Conservation (phyloP, 257 asterid species). For the Solanum dulcamara region DNA sequence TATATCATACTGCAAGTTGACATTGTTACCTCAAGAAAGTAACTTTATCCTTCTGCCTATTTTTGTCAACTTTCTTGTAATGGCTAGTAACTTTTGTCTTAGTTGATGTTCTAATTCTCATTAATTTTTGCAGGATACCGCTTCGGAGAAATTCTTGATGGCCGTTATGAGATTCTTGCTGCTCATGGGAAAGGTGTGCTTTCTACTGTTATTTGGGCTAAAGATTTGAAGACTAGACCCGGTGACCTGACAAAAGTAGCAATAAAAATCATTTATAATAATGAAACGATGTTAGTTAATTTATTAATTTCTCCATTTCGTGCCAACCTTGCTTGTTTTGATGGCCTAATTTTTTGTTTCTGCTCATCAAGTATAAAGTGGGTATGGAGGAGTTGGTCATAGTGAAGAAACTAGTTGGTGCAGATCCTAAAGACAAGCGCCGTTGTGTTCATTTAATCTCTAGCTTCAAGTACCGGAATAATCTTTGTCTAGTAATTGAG, state of each 20-base stretch:
- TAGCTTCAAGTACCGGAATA: conserved; percentile 88
- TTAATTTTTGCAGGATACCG: no score
- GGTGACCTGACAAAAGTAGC: conserved; percentile 84
- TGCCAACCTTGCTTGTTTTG: neutral
- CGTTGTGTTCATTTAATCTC: conserved; percentile 91
- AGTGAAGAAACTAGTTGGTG: conserved; percentile 78
- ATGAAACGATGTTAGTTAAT: conserved; percentile 67
- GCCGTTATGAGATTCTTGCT: no score
- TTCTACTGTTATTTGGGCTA: no score
- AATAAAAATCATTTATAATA: conserved; percentile 77
- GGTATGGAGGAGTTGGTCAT: conserved; percentile 92
- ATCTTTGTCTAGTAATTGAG: conserved; percentile 96
- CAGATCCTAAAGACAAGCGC: conserved; percentile 88
- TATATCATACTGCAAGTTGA: no score
- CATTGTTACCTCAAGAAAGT: no score
- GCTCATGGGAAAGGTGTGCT: no score
- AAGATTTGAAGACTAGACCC: conserved; percentile 71
- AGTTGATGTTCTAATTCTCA: no score
- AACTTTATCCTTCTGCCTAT: no score
- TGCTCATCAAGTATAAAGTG: no score
- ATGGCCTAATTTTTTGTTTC: neutral
- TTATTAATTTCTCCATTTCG: neutral
- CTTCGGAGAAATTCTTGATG: no score
- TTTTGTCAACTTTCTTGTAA: no score
- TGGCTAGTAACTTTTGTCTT: no score